Evolutionary conservation across 108 stramenopile genomes (phyloP).

Genomic region (Schizochytrium sp.): DNA sequence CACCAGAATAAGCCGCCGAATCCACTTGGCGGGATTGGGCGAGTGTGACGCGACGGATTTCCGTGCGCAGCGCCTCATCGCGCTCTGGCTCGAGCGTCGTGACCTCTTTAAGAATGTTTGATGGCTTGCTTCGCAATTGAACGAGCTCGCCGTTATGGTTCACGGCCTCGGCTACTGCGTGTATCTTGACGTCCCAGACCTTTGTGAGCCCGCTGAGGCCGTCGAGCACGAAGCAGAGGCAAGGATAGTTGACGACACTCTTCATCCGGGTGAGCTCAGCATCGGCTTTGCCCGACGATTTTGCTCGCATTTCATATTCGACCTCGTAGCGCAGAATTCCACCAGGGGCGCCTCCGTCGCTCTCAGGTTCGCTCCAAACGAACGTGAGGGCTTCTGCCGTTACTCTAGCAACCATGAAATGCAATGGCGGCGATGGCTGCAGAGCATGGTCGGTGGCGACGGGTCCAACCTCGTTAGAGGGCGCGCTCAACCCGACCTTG

Average conservation of each 20-base stretch:
- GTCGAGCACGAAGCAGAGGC: not conserved
- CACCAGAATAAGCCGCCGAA: not conserved
- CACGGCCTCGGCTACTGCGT: not conserved
- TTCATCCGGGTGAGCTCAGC: not conserved
- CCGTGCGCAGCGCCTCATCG: not conserved
- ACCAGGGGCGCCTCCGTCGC: not conserved
- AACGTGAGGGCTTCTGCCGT: not conserved
- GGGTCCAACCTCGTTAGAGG: not conserved
- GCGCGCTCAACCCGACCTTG: not conserved
- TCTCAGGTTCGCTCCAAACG: not conserved
- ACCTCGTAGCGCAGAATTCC: not conserved
- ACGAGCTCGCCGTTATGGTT: not conserved
- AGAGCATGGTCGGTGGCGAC: not conserved
- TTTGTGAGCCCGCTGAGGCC: not conserved
- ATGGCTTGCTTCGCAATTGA: not conserved
- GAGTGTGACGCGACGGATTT: not conserved
- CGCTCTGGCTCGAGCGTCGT: not conserved
- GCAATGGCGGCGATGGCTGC: not conserved
- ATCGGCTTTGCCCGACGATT: not conserved
- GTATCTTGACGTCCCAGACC: not conserved
- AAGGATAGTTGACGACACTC: not conserved
- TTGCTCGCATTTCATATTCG: not conserved
- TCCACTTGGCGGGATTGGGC: not conserved
- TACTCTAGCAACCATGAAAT: not conserved
- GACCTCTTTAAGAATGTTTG: not conserved